These are phyloP conservation scores for Puccinia hordei DNA, from an alignment of 1,284 basidiomycete genomes.

Conservation along the genomic window DNA sequence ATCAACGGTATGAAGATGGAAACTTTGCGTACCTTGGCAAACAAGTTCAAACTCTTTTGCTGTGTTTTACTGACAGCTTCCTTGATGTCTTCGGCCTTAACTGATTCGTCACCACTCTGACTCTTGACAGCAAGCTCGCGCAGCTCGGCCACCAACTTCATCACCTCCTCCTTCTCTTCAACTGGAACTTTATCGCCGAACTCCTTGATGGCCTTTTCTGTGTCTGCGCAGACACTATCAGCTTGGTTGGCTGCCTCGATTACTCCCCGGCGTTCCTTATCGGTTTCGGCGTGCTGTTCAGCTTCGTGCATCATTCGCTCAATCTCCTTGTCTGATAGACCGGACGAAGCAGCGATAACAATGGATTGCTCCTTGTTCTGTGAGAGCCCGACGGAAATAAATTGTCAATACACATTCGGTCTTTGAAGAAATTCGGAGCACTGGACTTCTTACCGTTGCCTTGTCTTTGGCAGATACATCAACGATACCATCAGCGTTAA, in stretches of 20 bases:
- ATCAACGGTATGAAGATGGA: not conserved
- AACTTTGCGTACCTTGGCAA: conserved; percentile 74
- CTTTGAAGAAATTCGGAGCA: not conserved
- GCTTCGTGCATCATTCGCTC: conserved; percentile 95
- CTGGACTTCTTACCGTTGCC: conserved; percentile 67
- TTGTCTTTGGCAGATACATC: conserved; percentile 96
- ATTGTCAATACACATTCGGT: not conserved
- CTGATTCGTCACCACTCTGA: conserved; percentile 76
- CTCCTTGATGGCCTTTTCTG: conserved; percentile 94
- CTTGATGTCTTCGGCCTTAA: conserved; percentile 84
- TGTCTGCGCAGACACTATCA: conserved; percentile 89
- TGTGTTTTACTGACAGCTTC: conserved; percentile 95
- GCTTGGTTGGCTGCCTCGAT: conserved; percentile 98
- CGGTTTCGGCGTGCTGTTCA: conserved; percentile 66
- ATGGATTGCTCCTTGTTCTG: conserved; percentile 83
- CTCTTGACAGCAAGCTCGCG: conserved; percentile 90
- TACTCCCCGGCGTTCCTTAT: conserved; percentile 78
- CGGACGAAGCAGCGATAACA: conserved; percentile 94
- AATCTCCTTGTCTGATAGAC: conserved; percentile 93
- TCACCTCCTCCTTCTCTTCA: conserved; percentile 88
- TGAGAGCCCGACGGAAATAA: not conserved
- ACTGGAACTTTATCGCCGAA: conserved; percentile 95
- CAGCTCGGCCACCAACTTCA: conserved; percentile 80
- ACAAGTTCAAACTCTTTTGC: conserved; percentile 90
- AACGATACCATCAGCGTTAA: conserved; percentile 96